Conservation (phyloP, 2,329 filamentous ascomycete species). For the Talaromyces sp. region DNA sequence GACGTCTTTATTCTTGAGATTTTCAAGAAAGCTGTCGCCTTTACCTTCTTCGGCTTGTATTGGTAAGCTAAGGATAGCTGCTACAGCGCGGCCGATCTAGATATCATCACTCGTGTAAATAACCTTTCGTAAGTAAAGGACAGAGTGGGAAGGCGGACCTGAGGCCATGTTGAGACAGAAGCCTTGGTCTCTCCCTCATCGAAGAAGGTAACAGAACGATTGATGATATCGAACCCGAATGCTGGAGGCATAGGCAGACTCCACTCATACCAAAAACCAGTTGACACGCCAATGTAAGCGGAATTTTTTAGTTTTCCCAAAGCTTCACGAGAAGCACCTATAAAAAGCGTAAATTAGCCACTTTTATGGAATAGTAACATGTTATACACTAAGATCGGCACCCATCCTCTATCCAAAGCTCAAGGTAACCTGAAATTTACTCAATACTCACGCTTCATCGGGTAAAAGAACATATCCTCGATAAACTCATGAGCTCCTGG, state of each 20-base stretch:
- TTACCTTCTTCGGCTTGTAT: slow-evolving; percentile 33
- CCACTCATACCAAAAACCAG: slow-evolving; percentile 56
- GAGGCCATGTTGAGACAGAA: slow-evolving; percentile 3
- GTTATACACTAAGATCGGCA: neutral
- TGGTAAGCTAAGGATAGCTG: slow-evolving; percentile 48
- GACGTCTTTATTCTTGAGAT: slow-evolving; percentile 46
- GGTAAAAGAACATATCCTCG: neutral
- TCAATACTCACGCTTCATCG: neutral
- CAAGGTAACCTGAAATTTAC: neutral
- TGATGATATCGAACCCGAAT: slow-evolving; percentile 52
- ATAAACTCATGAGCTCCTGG: slow-evolving; percentile 7
- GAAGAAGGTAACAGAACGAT: slow-evolving; percentile 45
- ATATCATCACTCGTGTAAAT: neutral
- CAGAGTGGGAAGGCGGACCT: neutral
- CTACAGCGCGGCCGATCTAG: slow-evolving; percentile 55
- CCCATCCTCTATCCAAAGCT: neutral
- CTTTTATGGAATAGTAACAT: neutral
- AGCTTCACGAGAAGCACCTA: neutral
- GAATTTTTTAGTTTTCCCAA: slow-evolving; percentile 34
- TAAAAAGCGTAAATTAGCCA: neutral
- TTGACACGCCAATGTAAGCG: slow-evolving; percentile 44
- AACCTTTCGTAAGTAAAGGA: neutral
- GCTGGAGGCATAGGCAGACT: slow-evolving; percentile 39
- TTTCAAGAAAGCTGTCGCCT: slow-evolving; percentile 34
- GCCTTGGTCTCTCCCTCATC: slow-evolving; percentile 58